Conservation (phyloP, 116 monocot species). For the Dioscorea cayenensis region DNA sequence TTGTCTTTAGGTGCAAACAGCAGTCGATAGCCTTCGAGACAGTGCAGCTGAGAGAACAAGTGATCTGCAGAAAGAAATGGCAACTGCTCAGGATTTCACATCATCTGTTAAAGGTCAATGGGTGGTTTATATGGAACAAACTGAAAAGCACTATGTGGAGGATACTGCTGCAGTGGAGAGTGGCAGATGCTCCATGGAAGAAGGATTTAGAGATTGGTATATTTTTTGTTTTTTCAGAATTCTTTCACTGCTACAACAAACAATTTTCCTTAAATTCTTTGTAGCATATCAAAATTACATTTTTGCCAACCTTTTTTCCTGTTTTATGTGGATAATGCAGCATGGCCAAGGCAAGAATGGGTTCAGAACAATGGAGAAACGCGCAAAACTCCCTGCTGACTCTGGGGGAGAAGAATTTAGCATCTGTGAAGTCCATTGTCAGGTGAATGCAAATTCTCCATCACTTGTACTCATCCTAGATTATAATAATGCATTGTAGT, state of each 20-base stretch:
- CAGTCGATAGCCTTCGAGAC: constrained; percentile 58
- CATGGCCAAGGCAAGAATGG: constrained; percentile 50
- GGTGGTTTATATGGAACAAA: constrained; percentile 66
- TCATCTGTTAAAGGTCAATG: constrained; percentile 65
- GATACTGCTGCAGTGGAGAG: constrained; percentile 60
- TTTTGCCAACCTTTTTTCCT: background rate
- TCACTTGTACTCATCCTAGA: background rate
- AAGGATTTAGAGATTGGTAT: constrained; percentile 70
- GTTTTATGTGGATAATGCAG: constrained; percentile 23
- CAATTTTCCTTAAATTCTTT: background rate
- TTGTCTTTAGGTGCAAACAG: constrained; percentile 67
- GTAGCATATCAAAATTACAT: background rate
- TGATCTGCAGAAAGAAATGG: constrained; percentile 72
- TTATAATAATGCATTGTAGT: background rate
- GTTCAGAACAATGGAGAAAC: constrained; percentile 63
- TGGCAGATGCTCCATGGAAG: constrained; percentile 52
- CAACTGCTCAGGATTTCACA: constrained; percentile 55
- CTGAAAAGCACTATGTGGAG: constrained; percentile 58
- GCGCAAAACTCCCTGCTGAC: constrained; percentile 58
- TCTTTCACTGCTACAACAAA: background rate
- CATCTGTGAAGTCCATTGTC: constrained; percentile 58
- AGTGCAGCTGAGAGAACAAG: constrained; percentile 56
- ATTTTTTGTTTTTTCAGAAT: background rate
- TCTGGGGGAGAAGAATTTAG: constrained; percentile 44
- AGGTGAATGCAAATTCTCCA: constrained; percentile 22